phyloP scores from a whole-genome alignment of 2,329 filamentous ascomycete species.

The Dactylellina sp. region DNA sequence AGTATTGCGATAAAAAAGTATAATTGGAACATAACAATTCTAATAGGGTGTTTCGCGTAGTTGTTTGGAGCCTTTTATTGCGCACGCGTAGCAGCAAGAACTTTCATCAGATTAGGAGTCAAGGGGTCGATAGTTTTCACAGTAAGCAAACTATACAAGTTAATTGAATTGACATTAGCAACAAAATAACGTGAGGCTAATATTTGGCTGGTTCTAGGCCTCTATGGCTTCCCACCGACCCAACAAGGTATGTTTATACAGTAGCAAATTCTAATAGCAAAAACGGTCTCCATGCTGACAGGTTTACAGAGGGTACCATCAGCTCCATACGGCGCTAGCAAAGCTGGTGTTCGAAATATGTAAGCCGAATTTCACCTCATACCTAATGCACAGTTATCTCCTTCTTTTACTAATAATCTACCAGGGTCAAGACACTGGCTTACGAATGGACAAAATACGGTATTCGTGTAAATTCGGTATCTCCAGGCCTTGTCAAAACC shows the following conservation, averaged over 20 bases:
- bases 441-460: conserved; percentile 79
- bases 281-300: neutral
- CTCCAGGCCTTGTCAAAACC: conserved; percentile 82
- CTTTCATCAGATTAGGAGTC: conserved; percentile 63
- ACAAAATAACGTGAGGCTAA: neutral
- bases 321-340: conserved; percentile 63
- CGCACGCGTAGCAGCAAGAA: conserved; percentile 65
- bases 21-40: neutral
- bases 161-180: neutral
- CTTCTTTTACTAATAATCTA: neutral
- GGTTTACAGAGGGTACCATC: conserved; percentile 65
- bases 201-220: conserved; percentile 18
- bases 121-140: conserved; percentile 66
- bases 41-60: conserved; percentile 39
- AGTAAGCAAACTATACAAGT: conserved; percentile 61
- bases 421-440: conserved; percentile 66
- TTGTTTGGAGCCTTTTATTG: conserved; percentile 66
- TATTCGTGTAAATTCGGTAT: conserved; percentile 77
- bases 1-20: conserved; percentile 6
- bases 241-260: conserved; percentile 63
- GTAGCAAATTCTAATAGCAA: neutral
- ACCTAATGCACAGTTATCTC: neutral
- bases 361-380: conserved; percentile 9
- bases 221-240: conserved; percentile 67
- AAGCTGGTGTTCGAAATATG: conserved; percentile 63